Conservation (phyloP, 495 filamentous ascomycete species). For the Talaromyces proteolyticus region DNA sequence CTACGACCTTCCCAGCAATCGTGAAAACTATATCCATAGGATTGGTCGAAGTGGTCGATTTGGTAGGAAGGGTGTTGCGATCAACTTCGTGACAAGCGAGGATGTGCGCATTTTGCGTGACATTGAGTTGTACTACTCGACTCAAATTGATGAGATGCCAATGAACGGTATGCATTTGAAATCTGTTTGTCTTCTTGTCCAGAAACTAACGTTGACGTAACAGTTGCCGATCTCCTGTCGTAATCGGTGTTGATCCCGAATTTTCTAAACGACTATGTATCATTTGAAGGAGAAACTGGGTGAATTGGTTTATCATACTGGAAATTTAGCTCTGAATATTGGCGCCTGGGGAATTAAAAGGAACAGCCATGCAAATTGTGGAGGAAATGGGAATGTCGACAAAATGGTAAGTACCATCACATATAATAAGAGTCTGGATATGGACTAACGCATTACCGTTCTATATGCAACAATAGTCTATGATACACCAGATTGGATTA, state of each 20-base stretch:
- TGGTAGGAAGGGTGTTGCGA: slow-evolving; percentile 96
- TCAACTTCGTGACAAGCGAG: slow-evolving; percentile 98
- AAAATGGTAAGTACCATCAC: slow-evolving; percentile 16
- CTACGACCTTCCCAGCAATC: slow-evolving; percentile 96
- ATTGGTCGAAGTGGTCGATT: slow-evolving; percentile 96
- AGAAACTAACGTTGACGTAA: slow-evolving; percentile 8
- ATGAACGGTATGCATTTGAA: slow-evolving; percentile 64
- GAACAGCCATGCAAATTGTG: not conserved
- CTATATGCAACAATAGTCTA: too few species aligned
- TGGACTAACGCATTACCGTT: not conserved
- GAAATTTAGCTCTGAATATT: too few species aligned
- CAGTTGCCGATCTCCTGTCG: slow-evolving; percentile 42
- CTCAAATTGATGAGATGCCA: slow-evolving; percentile 99
- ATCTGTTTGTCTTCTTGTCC: not conserved
- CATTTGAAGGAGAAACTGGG: not conserved
- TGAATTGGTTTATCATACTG: too few species aligned
- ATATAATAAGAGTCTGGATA: too few species aligned
- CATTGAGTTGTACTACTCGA: slow-evolving; percentile 96
- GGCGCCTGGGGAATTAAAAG: too few species aligned
- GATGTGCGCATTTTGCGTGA: slow-evolving; percentile 97
- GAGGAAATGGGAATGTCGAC: slow-evolving; percentile 15
- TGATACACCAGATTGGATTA: too few species aligned
- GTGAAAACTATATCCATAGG: slow-evolving; percentile 99
- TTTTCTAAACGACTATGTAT: too few species aligned
- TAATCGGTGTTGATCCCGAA: slow-evolving; percentile 22